A percentile compares a stretch with the other conserved stretches of the same genome.
phyloP scores from a whole-genome alignment of 768 basidiomycete genomes.

The Leccinum rimulosum region DNA sequence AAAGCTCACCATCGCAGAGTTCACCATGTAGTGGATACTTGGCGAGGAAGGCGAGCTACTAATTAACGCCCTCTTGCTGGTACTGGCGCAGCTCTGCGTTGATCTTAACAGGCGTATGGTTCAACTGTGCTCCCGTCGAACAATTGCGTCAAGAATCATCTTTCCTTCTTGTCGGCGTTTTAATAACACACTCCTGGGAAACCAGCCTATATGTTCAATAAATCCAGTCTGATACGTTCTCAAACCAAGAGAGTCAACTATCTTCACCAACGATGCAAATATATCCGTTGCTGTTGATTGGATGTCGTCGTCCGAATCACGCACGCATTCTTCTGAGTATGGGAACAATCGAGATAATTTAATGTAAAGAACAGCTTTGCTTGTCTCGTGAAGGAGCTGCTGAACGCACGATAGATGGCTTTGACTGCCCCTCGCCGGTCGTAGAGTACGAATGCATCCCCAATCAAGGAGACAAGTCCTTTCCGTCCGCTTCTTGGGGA shows the following conservation, averaged over 20 bases:
- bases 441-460: slow-evolving; percentile 67
- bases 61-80: no score
- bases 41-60: no score
- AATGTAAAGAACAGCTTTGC: slow-evolving; percentile 90
- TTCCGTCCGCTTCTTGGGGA: slow-evolving; percentile 63
- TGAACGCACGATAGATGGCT: slow-evolving; percentile 43
- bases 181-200: no score
- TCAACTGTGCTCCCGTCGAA: no score
- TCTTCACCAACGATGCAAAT: slow-evolving; percentile 97
- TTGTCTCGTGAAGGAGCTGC: not conserved
- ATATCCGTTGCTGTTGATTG: slow-evolving; percentile 95
- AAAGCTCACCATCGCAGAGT: no score
- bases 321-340: slow-evolving; percentile 96
- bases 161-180: no score
- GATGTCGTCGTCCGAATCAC: slow-evolving; percentile 78
- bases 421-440: slow-evolving; percentile 91
- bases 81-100: no score
- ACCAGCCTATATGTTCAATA: no score
- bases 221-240: not conserved
- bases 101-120: no score
- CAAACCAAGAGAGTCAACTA: slow-evolving; percentile 51
- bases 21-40: no score
- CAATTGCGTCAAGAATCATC: no score
- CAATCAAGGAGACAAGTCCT: slow-evolving; percentile 72
- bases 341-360: slow-evolving; percentile 87